Conservation (phyloP, 164 flowering plant species). For the Annona squamosa region DNA sequence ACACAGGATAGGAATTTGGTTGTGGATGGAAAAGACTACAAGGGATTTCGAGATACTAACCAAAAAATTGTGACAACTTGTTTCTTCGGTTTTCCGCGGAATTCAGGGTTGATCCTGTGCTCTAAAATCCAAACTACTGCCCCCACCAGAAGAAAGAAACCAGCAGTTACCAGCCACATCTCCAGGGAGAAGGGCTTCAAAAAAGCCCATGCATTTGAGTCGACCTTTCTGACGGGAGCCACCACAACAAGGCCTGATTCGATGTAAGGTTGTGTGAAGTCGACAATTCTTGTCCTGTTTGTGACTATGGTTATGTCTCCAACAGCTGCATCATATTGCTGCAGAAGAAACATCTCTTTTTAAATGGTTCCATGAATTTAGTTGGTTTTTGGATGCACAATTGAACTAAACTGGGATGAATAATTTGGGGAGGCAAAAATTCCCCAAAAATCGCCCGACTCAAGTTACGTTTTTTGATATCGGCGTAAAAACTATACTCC, state of each 20-base stretch:
- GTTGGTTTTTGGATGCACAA: not conserved
- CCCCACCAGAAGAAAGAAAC: slow-evolving; percentile 77
- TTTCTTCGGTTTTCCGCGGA: slow-evolving; percentile 82
- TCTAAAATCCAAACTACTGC: slow-evolving; percentile 93
- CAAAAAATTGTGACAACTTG: slow-evolving; percentile 77
- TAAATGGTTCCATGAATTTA: not conserved
- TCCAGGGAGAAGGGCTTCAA: slow-evolving; percentile 63
- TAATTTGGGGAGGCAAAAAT: not conserved
- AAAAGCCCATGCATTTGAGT: slow-evolving; percentile 81
- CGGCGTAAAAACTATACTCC: too few relatives aligned
- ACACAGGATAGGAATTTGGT: too few relatives aligned
- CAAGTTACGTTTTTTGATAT: too few relatives aligned
- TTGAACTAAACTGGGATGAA: not conserved
- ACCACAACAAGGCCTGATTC: slow-evolving; percentile 87
- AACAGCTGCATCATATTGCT: slow-evolving; percentile 85
- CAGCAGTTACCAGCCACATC: slow-evolving; percentile 82
- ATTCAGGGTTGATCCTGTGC: slow-evolving; percentile 73
- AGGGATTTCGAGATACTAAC: slow-evolving; percentile 33
- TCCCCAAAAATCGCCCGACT: too few relatives aligned
- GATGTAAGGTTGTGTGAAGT: slow-evolving; percentile 86
- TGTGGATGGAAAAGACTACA: not conserved
- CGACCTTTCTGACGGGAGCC: slow-evolving; percentile 48
- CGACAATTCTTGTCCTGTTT: slow-evolving; percentile 75
- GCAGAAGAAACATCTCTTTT: slow-evolving; percentile 15
- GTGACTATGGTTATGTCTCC: slow-evolving; percentile 83